A percentile compares a stretch with the other conserved stretches of the same genome.
Conservation (phyloP, 805 yeast species). For the Myxozyma mucilagina region DNA sequence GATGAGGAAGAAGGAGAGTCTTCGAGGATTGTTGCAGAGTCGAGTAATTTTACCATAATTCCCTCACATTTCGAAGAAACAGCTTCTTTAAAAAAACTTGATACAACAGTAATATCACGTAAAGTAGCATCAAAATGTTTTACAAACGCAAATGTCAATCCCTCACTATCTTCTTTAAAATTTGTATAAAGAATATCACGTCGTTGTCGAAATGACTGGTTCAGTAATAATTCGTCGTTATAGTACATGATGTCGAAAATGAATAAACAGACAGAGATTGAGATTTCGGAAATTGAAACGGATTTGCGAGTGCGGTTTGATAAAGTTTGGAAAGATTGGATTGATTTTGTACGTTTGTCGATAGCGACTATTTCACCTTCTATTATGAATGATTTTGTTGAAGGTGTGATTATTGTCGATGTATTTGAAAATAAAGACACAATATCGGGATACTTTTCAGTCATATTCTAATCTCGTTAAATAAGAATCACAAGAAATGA, state of each 20-base stretch:
- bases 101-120: conserved; percentile 11
- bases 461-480: conserved; percentile 19
- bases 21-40: conserved; percentile 4
- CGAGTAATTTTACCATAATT: conserved; percentile 36
- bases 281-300: conserved; percentile 19
- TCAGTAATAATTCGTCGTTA: conserved; percentile 17
- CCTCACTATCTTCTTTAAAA: conserved; percentile 6
- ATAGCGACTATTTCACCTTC: conserved; percentile 37
- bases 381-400: conserved; percentile 29
- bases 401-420: background rate
- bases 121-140: conserved; percentile 27
- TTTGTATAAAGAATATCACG: conserved; percentile 22
- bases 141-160: conserved; percentile 20
- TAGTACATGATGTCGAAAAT: conserved; percentile 33
- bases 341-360: conserved; percentile 18
- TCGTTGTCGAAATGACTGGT: conserved; percentile 26
- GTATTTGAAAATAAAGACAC: background rate
- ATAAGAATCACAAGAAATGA: background rate
- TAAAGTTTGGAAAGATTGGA: conserved; percentile 31
- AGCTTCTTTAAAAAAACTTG: background rate
- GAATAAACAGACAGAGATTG: conserved; percentile 32
- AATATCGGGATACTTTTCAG: conserved; percentile 35
- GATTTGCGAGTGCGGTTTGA: conserved; percentile 31
- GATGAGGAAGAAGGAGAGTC: background rate
- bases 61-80: conserved; percentile 32